Base-by-base conservation (phyloP, 331 rosid genomes). In the Acacia concinna region DNA sequence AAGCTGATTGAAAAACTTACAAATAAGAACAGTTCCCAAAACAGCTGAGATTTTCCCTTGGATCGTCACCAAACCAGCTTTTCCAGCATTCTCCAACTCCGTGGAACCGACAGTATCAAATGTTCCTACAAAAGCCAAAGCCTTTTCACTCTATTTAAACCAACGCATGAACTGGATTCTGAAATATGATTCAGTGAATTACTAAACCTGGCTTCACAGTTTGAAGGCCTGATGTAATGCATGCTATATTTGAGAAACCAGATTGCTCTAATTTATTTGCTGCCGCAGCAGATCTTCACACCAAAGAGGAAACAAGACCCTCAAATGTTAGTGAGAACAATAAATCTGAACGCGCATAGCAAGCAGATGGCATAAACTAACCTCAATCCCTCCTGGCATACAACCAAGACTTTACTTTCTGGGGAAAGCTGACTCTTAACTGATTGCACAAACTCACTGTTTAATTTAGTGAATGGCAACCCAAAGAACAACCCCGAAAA, bases 351-450 rank as follows among this genome's bases (percentile, higher is more conserved):
- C 20, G 6, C 6, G 8, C 11, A 69, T 32, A 69, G 14, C 49
- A 25, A 69, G 38, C 41, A 64, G 20, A 71, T 8, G 76, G 68
- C 57, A 69, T 70, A 81, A 60, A 79, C 93, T 73, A 68, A 95
- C 99, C 99, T 93, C 82, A 95, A 76, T 76, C 98, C 99, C 89
- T 91, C 99, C 71, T 95, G 99, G 74, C 99, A 95, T 67, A 95
- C 99, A 68, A 95, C 73, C 79, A 93, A 86, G 38, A 95, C 79
- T 87, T 91, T 93, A 75, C 84, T 90, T 71, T 83, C 90, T 17
- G 97, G 93, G 0, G 89, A n/a, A 84, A 95, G 78, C 84, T 90
- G 86, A 81, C 77, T 83, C 79, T 88, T 88, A 21, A 95, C 89
- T 70, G 96, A 86, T 87, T 86, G 87, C 77, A 91, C 82, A 77